Evolutionary conservation across 495 filamentous ascomycete genomes (phyloP).

Genomic region (Saxophila tyrrhenica): DNA sequence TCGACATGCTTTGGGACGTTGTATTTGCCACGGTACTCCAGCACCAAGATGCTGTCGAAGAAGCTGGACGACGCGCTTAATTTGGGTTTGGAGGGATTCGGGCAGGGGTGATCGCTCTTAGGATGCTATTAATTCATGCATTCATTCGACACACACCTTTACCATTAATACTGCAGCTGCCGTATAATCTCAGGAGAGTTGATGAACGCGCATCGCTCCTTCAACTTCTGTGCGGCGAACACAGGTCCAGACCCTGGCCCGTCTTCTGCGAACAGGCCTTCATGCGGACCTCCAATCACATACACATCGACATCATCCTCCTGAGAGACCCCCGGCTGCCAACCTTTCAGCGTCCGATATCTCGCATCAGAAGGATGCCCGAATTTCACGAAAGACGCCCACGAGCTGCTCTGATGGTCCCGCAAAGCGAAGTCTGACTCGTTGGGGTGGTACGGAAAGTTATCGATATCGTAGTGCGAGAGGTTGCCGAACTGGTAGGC

Average conservation of each 20-base stretch:
- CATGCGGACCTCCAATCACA: neutral
- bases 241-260: neutral
- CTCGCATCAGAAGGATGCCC: neutral
- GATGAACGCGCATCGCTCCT: neutral
- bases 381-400: neutral
- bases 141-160: too few relatives aligned
- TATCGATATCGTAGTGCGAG: neutral
- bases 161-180: neutral
- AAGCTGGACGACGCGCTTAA: constrained; percentile 73
- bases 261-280: neutral
- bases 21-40: constrained; percentile 70
- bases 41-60: constrained; percentile 53
- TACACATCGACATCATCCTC: neutral
- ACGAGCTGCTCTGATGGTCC: neutral
- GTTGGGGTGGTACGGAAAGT: neutral
- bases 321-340: neutral
- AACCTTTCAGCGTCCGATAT: neutral
- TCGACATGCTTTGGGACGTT: constrained; percentile 85
- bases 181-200: neutral
- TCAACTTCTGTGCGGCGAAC: neutral
- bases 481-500: constrained; percentile 25
- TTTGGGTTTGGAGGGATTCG: constrained; percentile 81
- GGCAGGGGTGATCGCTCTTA: constrained; percentile 28
- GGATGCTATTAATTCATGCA: too few relatives aligned
- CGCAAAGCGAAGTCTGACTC: neutral